Evolutionary conservation across 1,284 basidiomycete species (phyloP).

Genomic region (Laetiporus sulphureus): DNA sequence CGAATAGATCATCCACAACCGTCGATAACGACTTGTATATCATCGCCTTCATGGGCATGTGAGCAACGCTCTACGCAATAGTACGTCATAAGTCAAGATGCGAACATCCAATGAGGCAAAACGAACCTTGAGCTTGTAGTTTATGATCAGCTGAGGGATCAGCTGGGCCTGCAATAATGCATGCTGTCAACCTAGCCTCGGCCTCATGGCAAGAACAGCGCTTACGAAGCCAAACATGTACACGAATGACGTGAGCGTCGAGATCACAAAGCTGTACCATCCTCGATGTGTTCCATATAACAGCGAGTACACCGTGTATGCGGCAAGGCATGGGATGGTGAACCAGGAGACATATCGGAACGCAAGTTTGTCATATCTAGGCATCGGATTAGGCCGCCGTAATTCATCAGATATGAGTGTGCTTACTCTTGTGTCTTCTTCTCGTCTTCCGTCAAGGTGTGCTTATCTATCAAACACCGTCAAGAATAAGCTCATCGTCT

Average conservation of each 20-base stretch:
- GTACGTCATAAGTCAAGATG: constrained; percentile 3
- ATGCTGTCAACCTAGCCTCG: constrained; percentile 6
- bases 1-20: constrained; percentile 91
- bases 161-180: constrained; percentile 66
- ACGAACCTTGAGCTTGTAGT: constrained; percentile 89
- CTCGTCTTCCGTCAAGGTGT: constrained; percentile 89
- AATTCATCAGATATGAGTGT: no score
- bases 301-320: constrained; percentile 86
- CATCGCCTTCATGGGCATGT: constrained; percentile 97
- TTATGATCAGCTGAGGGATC: constrained; percentile 89
- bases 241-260: constrained; percentile 82
- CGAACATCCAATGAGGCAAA: constrained; percentile 7
- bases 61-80: constrained; percentile 61
- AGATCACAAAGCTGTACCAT: constrained; percentile 94
- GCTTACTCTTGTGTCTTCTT: constrained; percentile 95
- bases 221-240: constrained; percentile 96
- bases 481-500: background rate
- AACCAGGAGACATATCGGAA: constrained; percentile 90
- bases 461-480: constrained; percentile 61
- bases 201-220: constrained; percentile 18
- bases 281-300: constrained; percentile 86
- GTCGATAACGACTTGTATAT: constrained; percentile 90
- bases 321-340: constrained; percentile 79
- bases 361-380: constrained; percentile 77
- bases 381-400: no score